Percentiles rank a stretch among this genome's conserved stretches.
phyloP scores from a whole-genome alignment of 495 filamentous ascomycete genomes.

The Beverwykella pulmonaria region DNA sequence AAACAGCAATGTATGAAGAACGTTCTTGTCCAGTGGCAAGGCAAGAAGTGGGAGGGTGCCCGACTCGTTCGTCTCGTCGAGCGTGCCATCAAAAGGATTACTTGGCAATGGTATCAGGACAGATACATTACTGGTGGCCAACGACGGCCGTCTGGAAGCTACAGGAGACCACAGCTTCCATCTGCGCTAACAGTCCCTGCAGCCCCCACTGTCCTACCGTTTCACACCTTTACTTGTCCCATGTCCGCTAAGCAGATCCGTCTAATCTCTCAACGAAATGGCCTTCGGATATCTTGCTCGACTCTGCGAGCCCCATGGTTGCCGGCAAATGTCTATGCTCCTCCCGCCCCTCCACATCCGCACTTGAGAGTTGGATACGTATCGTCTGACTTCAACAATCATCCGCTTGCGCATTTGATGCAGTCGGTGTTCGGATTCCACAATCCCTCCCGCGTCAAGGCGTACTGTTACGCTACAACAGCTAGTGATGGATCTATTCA shows the following conservation, averaged over 20 bases:
- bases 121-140: conserved; percentile 66
- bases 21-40: conserved; percentile 69
- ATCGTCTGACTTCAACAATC: conserved; percentile 99
- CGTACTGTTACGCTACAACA: conserved; percentile 97
- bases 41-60: conserved; percentile 83
- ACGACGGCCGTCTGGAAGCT: conserved; percentile 60
- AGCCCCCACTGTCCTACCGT: conserved; percentile 95
- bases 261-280: conserved; percentile 94
- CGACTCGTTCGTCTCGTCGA: conserved; percentile 84
- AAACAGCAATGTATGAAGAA: conserved; percentile 48
- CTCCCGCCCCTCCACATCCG: conserved; percentile 79
- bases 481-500: conserved; percentile 88
- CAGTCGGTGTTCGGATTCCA: conserved; percentile 98
- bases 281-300: conserved; percentile 85
- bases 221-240: conserved; percentile 97
- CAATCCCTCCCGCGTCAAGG: conserved; percentile 69
- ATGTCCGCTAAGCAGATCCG: conserved; percentile 92
- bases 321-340: conserved; percentile 75
- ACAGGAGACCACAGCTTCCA: conserved; percentile 77
- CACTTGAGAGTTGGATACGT: conserved; percentile 92
- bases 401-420: conserved; percentile 96
- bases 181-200: conserved; percentile 75
- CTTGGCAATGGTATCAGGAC: conserved; percentile 88
- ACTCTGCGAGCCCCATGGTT: conserved; percentile 87
- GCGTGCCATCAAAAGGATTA: conserved; percentile 72